Base-by-base conservation (phyloP, 208 protist genomes). In the Leishmania tropica region DNA sequence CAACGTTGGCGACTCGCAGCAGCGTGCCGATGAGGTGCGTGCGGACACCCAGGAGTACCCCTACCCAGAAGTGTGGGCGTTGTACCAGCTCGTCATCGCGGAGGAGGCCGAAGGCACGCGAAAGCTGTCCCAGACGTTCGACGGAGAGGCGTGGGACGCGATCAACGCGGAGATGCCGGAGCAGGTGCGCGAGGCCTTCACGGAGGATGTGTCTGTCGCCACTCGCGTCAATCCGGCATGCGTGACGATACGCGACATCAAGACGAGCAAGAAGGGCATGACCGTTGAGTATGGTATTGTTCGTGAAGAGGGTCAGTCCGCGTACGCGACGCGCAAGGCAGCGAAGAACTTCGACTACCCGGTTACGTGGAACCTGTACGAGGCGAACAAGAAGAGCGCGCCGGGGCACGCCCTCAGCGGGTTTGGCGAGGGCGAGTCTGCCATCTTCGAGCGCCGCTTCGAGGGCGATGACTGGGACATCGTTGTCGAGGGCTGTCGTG, bases 31-130 rank as follows among this genome's bases (percentile, higher is more conserved):
- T 47, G 76, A 71, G 70, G 81, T 89, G 28, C 77, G 81, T 65
- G 79, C 80, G 64, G 70, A 78, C 40, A 89, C 87, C 31, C 72
- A 73, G 64, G 78, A 78, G 51, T 86, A 84, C 81, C 77, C 76
- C 45, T 92, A 92, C 89, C 81, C 84, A 17, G 81, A 84, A 64
- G 80, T 89, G 70, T 92, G 89, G 89, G 76, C 75, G 56, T 80
- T 92, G 54, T 92, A 92, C 81, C 68, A 85, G 54, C 73, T 85
- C 51, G 75, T 87, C 28, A 74, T 84, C 24, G 81, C 85, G 79
- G 83, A 89, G 75, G 85, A 89, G 81, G 73, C 80, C n/a, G 81
- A 80, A n/a, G 85, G 77, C 31, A 81, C 85, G 35, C 48, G 48
- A 48, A 79, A 83, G 40, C 75, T 88, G 64, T 73, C 75, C 31